Evolutionary conservation across 164 flowering plant species (phyloP), one percentile per base, ranked within the genome.

Genomic region (Dillenia suffruticosa): DNA sequence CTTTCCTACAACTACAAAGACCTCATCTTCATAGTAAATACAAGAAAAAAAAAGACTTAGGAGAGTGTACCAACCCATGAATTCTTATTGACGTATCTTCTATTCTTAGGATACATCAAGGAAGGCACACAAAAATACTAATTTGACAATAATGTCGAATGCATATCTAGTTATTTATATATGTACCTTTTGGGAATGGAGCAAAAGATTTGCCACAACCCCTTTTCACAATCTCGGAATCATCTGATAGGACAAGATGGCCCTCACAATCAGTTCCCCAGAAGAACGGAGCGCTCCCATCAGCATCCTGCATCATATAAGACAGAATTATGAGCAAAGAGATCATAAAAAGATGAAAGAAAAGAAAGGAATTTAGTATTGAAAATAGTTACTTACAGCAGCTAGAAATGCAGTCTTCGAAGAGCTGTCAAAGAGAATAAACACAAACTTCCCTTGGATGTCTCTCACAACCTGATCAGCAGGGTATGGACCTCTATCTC

Each of bases 401-500:
- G 92, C 92, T 15, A 88, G 9, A 72, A 92, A 89, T 26, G 82
- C 50, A 53, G 77, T 24, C 62, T 86, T 85, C 0, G 80, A 66
- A 61, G 93, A 54, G 70, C 85, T 70, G 65, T 94, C 99, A 59
- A 71, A 89, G 47, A 94, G 83, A 65, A 89, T 56, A 54, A 94
- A 91, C 2, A 90, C 86, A 61, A 81, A 94, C 55, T 86, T 91
- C 62, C 97, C 97, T 51, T 79, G 72, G 45, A 94, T 66, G 68
- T 90, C 98, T 77, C 88, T 90, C 65, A 88, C 81, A 26, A 91
- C 96, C 68, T 94, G 93, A 62, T 86, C 92, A 12, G 93, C 86
- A 58, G 99, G 93, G 67, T 87, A 94, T 64, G 99, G 99, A 13
- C 99, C 99, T 68, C 99, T 78, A 65, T 94, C 99, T 76, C 99